Evolutionary conservation across 345 rosid genomes (phyloP).

Genomic region (Rhodomyrtus tomentosa): DNA sequence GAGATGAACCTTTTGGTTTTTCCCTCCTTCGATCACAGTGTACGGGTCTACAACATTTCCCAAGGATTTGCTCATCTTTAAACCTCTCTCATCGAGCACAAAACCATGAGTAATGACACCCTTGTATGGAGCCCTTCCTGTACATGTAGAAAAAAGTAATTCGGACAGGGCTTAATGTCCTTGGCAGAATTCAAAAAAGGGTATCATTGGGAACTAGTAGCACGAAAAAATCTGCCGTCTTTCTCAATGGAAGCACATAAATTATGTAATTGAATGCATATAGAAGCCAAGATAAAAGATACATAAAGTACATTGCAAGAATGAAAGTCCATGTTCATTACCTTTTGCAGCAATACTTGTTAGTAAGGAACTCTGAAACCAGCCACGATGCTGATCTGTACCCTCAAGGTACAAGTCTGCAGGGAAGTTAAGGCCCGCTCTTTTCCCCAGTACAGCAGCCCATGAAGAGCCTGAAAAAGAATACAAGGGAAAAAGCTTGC

Average conservation of each 20-base stretch:
- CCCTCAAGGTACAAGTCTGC: constrained; percentile 96
- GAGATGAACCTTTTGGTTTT: constrained; percentile 49
- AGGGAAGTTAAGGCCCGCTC: constrained; percentile 52
- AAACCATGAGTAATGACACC: constrained; percentile 90
- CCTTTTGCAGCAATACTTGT: constrained; percentile 91
- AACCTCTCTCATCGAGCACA: constrained; percentile 95
- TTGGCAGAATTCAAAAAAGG: neutral
- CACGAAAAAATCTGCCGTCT: neutral
- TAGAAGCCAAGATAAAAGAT: neutral
- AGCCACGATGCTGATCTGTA: constrained; percentile 98
- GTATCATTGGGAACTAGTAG: neutral
- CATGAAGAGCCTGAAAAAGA: constrained; percentile 70
- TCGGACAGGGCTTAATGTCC: neutral
- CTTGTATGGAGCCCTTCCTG: constrained; percentile 82
- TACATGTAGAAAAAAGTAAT: neutral
- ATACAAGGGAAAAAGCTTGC: neutral
- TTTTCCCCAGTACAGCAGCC: constrained; percentile 83
- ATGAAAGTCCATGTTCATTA: constrained; percentile 6
- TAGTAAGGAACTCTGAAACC: constrained; percentile 94
- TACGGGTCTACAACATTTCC: constrained; percentile 92
- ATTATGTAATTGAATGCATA: neutral
- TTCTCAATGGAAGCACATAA: neutral
- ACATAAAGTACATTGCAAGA: neutral
- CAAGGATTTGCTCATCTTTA: constrained; percentile 94
- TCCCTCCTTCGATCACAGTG: constrained; percentile 73